Evolutionary conservation across 1,284 basidiomycete species (phyloP).

Genomic region (Boletus semigastroideus): DNA sequence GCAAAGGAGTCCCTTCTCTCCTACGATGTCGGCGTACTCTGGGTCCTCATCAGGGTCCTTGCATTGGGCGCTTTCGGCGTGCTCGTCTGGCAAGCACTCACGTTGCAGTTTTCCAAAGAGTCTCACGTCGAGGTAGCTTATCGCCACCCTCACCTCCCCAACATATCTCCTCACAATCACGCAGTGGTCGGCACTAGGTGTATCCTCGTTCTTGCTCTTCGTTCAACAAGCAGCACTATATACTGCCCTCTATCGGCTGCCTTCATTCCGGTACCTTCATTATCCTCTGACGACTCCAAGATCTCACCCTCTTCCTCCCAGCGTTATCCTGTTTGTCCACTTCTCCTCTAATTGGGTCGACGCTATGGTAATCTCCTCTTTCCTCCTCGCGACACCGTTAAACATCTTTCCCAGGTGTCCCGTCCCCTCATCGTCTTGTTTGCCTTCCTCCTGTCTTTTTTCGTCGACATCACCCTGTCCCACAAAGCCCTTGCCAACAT

Average conservation of each 20-base stretch:
- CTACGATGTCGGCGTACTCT: conserved; percentile 67
- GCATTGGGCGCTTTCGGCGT: conserved; percentile 62
- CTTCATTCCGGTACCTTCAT: conserved; percentile 56
- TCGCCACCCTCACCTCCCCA: background rate
- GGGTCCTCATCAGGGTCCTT: conserved; percentile 68
- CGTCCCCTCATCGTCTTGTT: conserved; percentile 45
- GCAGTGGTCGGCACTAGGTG: conserved; percentile 70
- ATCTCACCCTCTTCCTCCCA: conserved; percentile 27
- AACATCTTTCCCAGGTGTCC: conserved; percentile 36
- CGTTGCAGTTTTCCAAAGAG: conserved; percentile 50
- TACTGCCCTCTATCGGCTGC: conserved; percentile 62
- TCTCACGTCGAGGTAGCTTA: conserved; percentile 57
- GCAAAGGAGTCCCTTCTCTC: conserved; percentile 65
- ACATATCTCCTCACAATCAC: conserved; percentile 9
- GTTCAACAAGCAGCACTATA: conserved; percentile 62
- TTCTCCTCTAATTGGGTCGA: conserved; percentile 66
- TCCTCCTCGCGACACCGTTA: conserved; percentile 38
- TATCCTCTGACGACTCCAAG: background rate
- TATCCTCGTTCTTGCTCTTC: conserved; percentile 65
- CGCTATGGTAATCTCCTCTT: conserved; percentile 46
- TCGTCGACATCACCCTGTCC: conserved; percentile 55
- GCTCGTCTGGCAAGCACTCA: conserved; percentile 55
- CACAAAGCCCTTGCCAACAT: conserved; percentile 43
- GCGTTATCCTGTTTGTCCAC: conserved; percentile 65
- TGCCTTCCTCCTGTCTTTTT: conserved; percentile 49